These are phyloP conservation scores for Phytophthora pisi DNA, from an alignment of 352 stramenopile species.

Conservation along the genomic window DNA sequence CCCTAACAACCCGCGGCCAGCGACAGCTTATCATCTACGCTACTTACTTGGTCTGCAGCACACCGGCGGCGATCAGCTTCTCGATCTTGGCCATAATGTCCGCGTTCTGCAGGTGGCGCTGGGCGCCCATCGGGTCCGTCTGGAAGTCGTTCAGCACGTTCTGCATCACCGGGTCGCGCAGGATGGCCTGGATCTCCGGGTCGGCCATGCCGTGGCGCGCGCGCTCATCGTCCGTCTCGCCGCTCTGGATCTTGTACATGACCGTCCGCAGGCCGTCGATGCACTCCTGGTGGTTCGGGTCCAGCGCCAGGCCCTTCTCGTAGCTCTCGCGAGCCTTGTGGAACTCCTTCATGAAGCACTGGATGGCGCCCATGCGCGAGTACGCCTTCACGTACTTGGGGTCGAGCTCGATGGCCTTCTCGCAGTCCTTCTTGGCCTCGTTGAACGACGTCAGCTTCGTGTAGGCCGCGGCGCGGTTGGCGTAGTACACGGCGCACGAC, in stretches of 20 bases:
- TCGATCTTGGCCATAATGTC: conserved; percentile 98
- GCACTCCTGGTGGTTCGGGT: conserved; percentile 96
- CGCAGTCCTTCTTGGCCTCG: conserved; percentile 93
- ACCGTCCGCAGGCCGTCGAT: conserved; percentile 96
- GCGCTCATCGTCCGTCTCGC: conserved; percentile 96
- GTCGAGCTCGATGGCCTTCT: conserved; percentile 98
- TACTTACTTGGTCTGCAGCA: conserved; percentile 94
- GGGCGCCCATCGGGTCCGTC: conserved; percentile 91
- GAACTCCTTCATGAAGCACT: conserved; percentile 99
- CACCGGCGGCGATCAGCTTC: conserved; percentile 98
- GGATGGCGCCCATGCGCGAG: conserved; percentile 98
- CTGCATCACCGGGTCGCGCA: conserved; percentile 97
- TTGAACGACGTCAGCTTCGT: conserved; percentile 98
- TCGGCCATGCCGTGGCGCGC: conserved; percentile 98
- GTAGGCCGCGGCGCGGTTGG: conserved; percentile 98
- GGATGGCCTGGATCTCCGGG: conserved; percentile 98
- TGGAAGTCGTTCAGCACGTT: conserved; percentile 98
- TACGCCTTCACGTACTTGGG: conserved; percentile 99
- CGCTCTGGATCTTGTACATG: conserved; percentile 93
- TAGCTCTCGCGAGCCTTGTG: conserved; percentile 99
- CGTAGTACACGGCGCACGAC: conserved; percentile 97
- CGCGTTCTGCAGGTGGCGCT: conserved; percentile 95
- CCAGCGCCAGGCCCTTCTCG: conserved; percentile 95
- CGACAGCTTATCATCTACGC: conserved; percentile 15
- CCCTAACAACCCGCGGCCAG: not conserved